Percentiles rank a stretch among this genome's conserved stretches.
Evolutionary conservation across 1,139 yeast species (phyloP).

Genomic region (Pichia sp.): DNA sequence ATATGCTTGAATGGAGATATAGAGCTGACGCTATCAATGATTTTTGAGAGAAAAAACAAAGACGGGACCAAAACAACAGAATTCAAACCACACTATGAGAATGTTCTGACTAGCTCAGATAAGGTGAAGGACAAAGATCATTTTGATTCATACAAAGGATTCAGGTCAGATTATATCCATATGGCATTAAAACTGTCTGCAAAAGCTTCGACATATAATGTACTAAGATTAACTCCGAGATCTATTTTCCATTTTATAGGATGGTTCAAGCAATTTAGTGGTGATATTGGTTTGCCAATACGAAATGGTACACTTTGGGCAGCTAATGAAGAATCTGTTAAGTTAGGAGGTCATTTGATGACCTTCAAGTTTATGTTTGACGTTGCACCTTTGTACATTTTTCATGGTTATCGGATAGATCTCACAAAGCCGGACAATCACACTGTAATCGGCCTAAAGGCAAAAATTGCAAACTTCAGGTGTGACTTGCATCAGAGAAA

Average conservation of each 20-base stretch:
- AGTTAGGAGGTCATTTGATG: slow-evolving; percentile 71
- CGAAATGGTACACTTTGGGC: slow-evolving; percentile 64
- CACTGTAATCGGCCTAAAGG: slow-evolving; percentile 73
- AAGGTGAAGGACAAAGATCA: slow-evolving; percentile 40
- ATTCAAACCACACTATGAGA: slow-evolving; percentile 67
- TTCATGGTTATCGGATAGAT: slow-evolving; percentile 60
- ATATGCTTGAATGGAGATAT: slow-evolving; percentile 60
- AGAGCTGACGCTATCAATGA: slow-evolving; percentile 52
- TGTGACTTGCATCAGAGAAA: slow-evolving; percentile 84
- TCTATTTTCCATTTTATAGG: slow-evolving; percentile 59
- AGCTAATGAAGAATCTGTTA: slow-evolving; percentile 31
- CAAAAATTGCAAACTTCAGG: slow-evolving; percentile 56
- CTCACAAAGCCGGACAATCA: slow-evolving; percentile 41
- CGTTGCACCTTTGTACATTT: slow-evolving; percentile 66
- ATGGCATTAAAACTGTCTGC: slow-evolving; percentile 50
- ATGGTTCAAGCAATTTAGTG: slow-evolving; percentile 82
- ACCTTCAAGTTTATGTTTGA: slow-evolving; percentile 77
- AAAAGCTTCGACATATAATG: slow-evolving; percentile 37
- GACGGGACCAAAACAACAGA: slow-evolving; percentile 44
- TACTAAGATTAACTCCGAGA: slow-evolving; percentile 70
- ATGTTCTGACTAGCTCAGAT: slow-evolving; percentile 60
- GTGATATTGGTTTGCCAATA: slow-evolving; percentile 66
- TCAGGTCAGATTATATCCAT: slow-evolving; percentile 75
- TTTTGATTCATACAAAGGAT: slow-evolving; percentile 76
- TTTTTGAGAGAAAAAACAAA: slow-evolving; percentile 45